Conservation (phyloP, 2,329 filamentous ascomycete genomes). For the Magnaporthiopsis rhizophila region DNA sequence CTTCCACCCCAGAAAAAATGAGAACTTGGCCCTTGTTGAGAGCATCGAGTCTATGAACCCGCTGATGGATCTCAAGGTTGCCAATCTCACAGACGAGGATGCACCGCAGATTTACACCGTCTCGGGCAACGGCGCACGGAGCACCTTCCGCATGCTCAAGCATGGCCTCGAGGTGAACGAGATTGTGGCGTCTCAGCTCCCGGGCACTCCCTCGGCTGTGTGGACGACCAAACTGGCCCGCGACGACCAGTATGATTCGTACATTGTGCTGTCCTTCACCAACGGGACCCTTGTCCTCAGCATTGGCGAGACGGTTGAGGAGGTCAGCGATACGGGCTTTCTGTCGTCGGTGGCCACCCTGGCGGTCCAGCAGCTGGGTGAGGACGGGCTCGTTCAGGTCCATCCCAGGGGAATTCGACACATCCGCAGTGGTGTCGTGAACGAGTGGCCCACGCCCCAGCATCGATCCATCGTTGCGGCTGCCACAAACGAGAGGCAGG, state of each 20-base stretch:
- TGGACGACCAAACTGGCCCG: constrained; percentile 89
- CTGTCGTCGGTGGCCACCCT: constrained; percentile 81
- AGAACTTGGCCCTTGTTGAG: constrained; percentile 80
- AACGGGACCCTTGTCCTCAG: constrained; percentile 87
- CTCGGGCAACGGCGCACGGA: constrained; percentile 80
- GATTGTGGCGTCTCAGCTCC: constrained; percentile 88
- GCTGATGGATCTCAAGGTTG: constrained; percentile 82
- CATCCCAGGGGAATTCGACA: constrained; percentile 95
- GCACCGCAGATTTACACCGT: constrained; percentile 94
- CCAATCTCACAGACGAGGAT: constrained; percentile 84
- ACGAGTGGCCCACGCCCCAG: constrained; percentile 89
- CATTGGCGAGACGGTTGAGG: constrained; percentile 94
- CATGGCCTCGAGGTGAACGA: constrained; percentile 91
- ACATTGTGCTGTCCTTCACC: constrained; percentile 89
- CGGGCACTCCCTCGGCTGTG: constrained; percentile 79
- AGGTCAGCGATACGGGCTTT: constrained; percentile 90
- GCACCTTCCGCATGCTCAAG: constrained; percentile 83
- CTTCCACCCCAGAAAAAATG: constrained; percentile 70
- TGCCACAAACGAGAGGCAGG: constrained; percentile 85
- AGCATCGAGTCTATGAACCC: constrained; percentile 86
- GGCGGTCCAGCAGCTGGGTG: constrained; percentile 87
- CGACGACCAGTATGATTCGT: constrained; percentile 80
- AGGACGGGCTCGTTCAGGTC: constrained; percentile 87
- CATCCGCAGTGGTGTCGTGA: constrained; percentile 69
- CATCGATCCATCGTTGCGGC: constrained; percentile 94